Conservation (phyloP, 306 rosid genomes). For the Pyrus pyrifolia region DNA sequence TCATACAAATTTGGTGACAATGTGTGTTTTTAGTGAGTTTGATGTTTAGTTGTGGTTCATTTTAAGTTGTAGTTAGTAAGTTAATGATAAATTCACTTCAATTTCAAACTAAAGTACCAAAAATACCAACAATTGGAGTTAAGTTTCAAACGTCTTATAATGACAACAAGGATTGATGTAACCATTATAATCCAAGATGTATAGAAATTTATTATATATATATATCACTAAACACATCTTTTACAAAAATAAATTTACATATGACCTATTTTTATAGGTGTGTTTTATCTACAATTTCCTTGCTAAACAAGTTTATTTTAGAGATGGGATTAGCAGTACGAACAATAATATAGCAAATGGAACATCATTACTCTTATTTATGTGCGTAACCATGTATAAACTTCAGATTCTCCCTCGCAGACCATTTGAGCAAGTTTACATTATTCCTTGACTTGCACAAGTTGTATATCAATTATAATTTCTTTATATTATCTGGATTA, state of each 20-base stretch:
- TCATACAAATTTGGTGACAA: no score
- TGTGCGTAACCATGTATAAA: background rate
- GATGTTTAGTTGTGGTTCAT: no score
- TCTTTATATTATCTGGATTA: background rate
- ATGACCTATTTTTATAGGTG: no score
- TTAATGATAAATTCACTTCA: no score
- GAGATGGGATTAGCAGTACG: background rate
- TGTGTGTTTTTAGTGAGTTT: background rate
- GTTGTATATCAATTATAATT: no score
- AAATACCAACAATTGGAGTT: background rate
- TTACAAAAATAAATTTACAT: no score
- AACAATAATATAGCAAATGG: background rate
- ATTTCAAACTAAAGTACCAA: no score
- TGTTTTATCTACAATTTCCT: no score
- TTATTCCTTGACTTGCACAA: background rate
- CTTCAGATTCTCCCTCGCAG: no score
- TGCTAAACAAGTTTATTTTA: background rate
- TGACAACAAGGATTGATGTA: constrained; percentile 7
- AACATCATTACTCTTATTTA: background rate
- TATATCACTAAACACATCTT: no score
- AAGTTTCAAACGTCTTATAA: background rate
- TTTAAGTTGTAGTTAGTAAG: no score
- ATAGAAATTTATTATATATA: background rate
- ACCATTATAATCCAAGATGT: background rate
- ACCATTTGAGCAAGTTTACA: no score